These are phyloP conservation scores for Leishmania guyanensis DNA, from an alignment of 208 protist genomes.

Conservation along the genomic window DNA sequence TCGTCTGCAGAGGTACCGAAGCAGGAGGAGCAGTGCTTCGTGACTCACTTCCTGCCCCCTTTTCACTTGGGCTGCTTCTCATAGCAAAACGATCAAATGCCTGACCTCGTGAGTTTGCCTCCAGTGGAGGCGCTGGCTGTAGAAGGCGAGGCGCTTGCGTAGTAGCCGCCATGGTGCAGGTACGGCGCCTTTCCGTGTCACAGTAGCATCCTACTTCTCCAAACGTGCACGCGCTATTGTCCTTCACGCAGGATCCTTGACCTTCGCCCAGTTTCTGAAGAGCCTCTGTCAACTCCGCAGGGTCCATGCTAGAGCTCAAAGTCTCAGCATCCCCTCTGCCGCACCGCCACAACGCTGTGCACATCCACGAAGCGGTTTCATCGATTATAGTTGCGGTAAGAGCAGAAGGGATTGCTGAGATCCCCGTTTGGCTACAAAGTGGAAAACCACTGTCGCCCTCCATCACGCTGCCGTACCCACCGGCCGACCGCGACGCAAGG, in stretches of 20 bases:
- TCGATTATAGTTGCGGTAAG: neutral
- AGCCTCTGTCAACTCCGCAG: conserved; percentile 8
- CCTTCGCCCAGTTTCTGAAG: conserved; percentile 10
- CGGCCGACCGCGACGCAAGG: too few species aligned
- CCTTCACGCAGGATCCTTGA: conserved; percentile 2
- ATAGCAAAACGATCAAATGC: neutral
- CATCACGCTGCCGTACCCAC: too few species aligned
- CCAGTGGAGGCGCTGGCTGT: neutral
- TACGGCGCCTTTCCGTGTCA: neutral
- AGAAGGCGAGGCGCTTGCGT: neutral
- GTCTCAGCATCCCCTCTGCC: neutral
- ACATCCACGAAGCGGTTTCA: neutral
- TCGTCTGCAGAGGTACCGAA: neutral
- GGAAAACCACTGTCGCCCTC: too few species aligned
- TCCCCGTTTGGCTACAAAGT: neutral
- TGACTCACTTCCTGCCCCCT: neutral
- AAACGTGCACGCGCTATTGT: conserved; percentile 26
- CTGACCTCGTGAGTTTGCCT: neutral
- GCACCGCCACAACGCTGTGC: neutral
- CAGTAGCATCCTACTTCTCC: conserved; percentile 23
- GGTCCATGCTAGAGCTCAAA: neutral
- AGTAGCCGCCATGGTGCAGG: neutral
- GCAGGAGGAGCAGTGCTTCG: neutral
- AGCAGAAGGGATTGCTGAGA: neutral
- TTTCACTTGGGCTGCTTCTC: neutral